Evolutionary conservation across 768 basidiomycete genomes (phyloP).

Genomic region (Neoboletus subvelutipes): DNA sequence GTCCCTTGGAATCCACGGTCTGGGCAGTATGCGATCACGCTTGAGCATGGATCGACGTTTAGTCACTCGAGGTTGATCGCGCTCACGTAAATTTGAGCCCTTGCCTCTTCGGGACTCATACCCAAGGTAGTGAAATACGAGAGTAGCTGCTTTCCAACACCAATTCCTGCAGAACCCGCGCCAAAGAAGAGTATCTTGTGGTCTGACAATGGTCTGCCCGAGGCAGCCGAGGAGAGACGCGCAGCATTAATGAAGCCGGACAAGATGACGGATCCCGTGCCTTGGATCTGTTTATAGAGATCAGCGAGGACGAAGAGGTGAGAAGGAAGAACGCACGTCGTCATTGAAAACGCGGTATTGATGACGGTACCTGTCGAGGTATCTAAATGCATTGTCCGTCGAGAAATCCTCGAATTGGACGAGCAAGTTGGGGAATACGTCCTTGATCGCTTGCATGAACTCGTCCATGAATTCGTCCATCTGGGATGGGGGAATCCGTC

Average conservation of each 20-base stretch:
- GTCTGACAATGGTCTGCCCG: conserved; percentile 42
- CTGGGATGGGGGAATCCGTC: conserved; percentile 26
- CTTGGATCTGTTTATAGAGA: conserved; percentile 49
- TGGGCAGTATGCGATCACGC: conserved; percentile 22
- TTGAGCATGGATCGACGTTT: conserved; percentile 10
- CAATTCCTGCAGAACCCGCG: conserved; percentile 53
- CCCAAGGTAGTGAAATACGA: conserved; percentile 55
- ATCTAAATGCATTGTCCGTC: conserved; percentile 75
- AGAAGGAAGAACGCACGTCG: conserved; percentile 47
- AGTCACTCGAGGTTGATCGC: conserved; percentile 1
- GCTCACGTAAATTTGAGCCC: conserved; percentile 62
- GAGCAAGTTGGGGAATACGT: conserved; percentile 63
- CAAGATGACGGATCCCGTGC: conserved; percentile 74
- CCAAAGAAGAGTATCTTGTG: conserved; percentile 59
- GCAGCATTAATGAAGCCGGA: conserved; percentile 77
- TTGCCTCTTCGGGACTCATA: conserved; percentile 64
- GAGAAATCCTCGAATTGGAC: conserved; percentile 81
- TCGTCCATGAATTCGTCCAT: conserved; percentile 76
- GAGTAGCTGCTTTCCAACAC: conserved; percentile 51
- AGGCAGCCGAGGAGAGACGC: conserved; percentile 50
- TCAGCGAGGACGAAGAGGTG: neutral
- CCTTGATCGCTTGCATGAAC: conserved; percentile 67
- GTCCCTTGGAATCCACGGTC: conserved; percentile 77
- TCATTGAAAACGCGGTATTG: conserved; percentile 69
- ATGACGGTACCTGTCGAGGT: conserved; percentile 61